These are phyloP conservation scores for Pleurotus cornucopiae DNA, from an alignment of 768 basidiomycete genomes.

Conservation along the genomic window DNA sequence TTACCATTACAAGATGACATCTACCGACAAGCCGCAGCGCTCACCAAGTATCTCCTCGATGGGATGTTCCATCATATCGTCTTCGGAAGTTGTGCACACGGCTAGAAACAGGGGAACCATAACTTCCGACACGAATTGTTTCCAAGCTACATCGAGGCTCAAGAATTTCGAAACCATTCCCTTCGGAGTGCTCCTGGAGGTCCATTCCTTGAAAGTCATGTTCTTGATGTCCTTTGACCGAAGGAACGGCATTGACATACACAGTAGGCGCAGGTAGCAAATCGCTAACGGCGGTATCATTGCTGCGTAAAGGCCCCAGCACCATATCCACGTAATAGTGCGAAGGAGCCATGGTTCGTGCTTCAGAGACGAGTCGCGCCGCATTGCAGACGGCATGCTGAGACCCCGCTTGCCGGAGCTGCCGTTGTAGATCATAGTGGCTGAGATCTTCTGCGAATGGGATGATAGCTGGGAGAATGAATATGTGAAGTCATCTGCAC, in stretches of 20 bases:
- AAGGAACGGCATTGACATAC: constrained; percentile 25
- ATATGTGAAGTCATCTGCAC: constrained; percentile 58
- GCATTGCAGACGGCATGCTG: constrained; percentile 42
- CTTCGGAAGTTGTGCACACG: constrained; percentile 61
- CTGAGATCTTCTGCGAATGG: constrained; percentile 27
- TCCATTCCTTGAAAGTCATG: constrained; percentile 51
- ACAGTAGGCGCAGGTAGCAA: constrained; percentile 12
- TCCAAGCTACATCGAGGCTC: constrained; percentile 50
- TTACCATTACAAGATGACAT: background rate
- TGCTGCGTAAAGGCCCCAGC: background rate
- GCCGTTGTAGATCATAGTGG: constrained; percentile 66
- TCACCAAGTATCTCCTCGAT: constrained; percentile 62
- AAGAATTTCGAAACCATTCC: constrained; percentile 33
- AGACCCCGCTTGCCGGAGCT: constrained; percentile 48
- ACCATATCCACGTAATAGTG: background rate
- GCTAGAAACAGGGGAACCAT: constrained; percentile 68
- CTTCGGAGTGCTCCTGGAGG: constrained; percentile 33
- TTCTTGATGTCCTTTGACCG: constrained; percentile 15
- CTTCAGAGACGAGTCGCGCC: constrained; percentile 10
- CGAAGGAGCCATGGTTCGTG: background rate
- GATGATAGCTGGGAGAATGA: constrained; percentile 56
- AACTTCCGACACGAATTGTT: constrained; percentile 46
- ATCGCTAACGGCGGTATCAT: background rate
- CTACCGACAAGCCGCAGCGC: constrained; percentile 14
- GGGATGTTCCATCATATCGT: constrained; percentile 54